Conservation (phyloP, 169 alveolate genomes). For the Theileria annulata region DNA sequence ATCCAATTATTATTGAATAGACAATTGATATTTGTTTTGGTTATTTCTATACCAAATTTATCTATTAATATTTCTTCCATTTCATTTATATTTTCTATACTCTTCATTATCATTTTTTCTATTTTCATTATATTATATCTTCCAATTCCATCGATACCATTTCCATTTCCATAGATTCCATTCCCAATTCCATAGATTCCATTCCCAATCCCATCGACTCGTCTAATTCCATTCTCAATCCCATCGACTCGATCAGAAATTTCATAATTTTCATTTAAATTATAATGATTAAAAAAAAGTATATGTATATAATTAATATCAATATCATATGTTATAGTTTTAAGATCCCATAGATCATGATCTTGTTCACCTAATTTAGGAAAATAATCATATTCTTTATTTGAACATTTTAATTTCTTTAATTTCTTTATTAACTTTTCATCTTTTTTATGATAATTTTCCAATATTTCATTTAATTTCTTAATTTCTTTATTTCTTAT, state of each 20-base stretch:
- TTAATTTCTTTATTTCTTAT: neutral
- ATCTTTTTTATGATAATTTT: neutral
- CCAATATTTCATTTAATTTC: conserved; percentile 1
- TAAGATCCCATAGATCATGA: conserved; percentile 52
- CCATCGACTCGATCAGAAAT: no score
- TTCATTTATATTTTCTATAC: neutral
- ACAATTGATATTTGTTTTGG: conserved; percentile 54
- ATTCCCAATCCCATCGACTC: neutral
- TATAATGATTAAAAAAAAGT: conserved; percentile 23
- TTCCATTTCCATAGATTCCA: conserved; percentile 13
- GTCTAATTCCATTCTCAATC: no score
- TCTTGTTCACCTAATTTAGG: conserved; percentile 38
- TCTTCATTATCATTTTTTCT: no score
- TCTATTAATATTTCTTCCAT: conserved; percentile 25
- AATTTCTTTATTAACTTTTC: conserved; percentile 15
- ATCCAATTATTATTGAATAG: conserved; percentile 84
- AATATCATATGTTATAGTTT: neutral
- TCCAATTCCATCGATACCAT: neutral
- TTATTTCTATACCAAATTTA: conserved; percentile 56
- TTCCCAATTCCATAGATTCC: neutral
- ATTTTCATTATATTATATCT: no score
- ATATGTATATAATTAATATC: neutral
- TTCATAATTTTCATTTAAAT: neutral
- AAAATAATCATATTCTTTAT: conserved; percentile 16
- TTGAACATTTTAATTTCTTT: neutral